Base-by-base conservation (phyloP, 2,329 filamentous ascomycete genomes). In the Corniculantispora saksenae region DNA sequence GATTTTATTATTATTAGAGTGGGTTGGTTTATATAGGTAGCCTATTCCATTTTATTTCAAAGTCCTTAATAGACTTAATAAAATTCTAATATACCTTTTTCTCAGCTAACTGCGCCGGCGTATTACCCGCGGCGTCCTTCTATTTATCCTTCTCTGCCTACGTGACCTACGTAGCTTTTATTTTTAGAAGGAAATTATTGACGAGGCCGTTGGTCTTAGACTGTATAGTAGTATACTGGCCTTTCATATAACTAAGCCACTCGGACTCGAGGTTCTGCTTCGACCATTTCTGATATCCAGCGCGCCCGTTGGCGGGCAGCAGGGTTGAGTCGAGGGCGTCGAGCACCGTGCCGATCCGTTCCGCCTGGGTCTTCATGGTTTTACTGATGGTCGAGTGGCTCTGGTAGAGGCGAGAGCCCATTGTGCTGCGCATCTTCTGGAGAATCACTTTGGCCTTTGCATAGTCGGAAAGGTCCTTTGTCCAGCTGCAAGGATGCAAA, bases 291-390 rank as follows among this genome's bases (percentile, higher is more conserved):
- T 17, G 3, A 21, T 48, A 21, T 21, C 45, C 45, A 48, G 17
- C 45, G 23, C 17, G 45, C 10, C 45, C 43, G 47, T 68, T 66
- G 6, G 51, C 45, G 10, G 50, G 66, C 66, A 68, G 45, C 29
- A 68, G 19, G 25, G 45, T 56, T 4, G 47, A 50, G 57, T 68
- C 66, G 48, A 68, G 66, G 35, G 45, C 32, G 60, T 64, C 38
- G 13, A 67, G 66, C 38, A 67, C 43, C 48, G 29, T 54, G 45
- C 64, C 67, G 45, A 67, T 60, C 17, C 66, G 54, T 5, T 61
- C 29, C 61, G 40, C 61, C 53, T 67, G 66, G 25, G 53, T 23
- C 29, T 48, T 32, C 21, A 68, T 56, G 32, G 57, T 66, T 27
- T 15, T 21, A 0, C 19, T 38, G 23, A 66, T 56, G 32, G 64